Base-by-base conservation (phyloP, 75 land plant species). In the Ceratopteris richardii region DNA sequence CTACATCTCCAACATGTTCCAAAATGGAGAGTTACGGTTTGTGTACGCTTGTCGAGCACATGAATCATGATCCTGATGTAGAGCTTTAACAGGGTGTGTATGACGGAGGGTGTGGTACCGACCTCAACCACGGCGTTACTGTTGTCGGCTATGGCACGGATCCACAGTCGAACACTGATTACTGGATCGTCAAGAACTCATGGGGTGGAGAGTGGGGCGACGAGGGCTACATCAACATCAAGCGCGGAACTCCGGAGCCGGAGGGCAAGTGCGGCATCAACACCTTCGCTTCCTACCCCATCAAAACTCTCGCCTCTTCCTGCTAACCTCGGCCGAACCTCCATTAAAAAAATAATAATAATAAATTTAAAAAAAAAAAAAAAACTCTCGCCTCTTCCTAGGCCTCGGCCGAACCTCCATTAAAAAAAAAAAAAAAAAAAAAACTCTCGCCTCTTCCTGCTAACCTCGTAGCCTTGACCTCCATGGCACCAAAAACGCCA, bases 151-250 rank as follows among this genome's bases (percentile, higher is more conserved):
- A 82, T 66, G 90, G 94, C 12, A 52, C 13, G 4, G 57, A 51
- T 11, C 2, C 79, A 30, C 36, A 60, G 9, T 69, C 68, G 48
- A 84, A 80, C 0, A 1, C 43, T 54, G 90, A 82, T 60, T 89
- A 85, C 80, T 77, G 89, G 64, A 77, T 89, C 30, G 81, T 89
- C 43, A 89, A 76, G 74, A 89, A 89, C 78, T 89, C 95, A 30
- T 86, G 86, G 90, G 95, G 95, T 51, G 11, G 74, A n/a, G 72
- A 58, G 40, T 89, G 95, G 95, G 95, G 95, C 29, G 95, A 89
- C 51, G 74, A 73, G 24, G 95, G 90, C 0, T 89, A 75, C 80
- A 75, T 89, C 0, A 76, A 82, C 57, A 79, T 88, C 80, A 67
- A 76, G 68, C 86, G 89, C 48, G 82, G 77, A 67, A 82, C 78